Evolutionary conservation across 192 early-diverging fungal genomes (phyloP).

Genomic region (Backusella circina): DNA sequence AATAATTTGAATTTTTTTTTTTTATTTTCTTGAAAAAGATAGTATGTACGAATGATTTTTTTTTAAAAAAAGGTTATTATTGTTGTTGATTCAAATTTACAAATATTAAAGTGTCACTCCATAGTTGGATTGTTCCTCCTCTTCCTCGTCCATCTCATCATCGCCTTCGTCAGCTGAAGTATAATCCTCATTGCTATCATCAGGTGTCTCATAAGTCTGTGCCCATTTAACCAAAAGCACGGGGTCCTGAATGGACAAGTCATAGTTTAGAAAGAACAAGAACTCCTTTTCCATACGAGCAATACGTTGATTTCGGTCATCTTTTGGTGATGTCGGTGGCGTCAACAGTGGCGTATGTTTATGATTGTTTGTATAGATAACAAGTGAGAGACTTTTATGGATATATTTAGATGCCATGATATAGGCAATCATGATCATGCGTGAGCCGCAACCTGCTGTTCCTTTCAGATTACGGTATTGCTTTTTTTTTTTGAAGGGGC

Average conservation of each 20-base stretch:
- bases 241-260: constrained; percentile 19
- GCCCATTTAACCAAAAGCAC: constrained; percentile 2
- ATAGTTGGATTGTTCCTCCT: background rate
- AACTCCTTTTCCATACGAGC: constrained; percentile 46
- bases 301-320: background rate
- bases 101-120: background rate
- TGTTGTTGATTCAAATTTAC: background rate
- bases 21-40: too few species aligned
- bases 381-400: constrained; percentile 21
- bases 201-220: background rate
- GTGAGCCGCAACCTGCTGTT: constrained; percentile 39
- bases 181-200: background rate
- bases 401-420: constrained; percentile 45
- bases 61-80: too few species aligned
- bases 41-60: too few species aligned
- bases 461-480: constrained; percentile 42
- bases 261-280: constrained; percentile 44
- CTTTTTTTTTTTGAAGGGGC: constrained; percentile 11
- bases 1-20: too few species aligned
- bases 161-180: constrained; percentile 5
- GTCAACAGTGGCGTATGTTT: background rate
- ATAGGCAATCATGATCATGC: constrained; percentile 45
- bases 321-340: background rate
- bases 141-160: constrained; percentile 2
- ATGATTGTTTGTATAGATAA: background rate